A percentile compares a stretch with the other conserved stretches of the same genome.
Conservation (phyloP, 805 yeast species). For the Spencermartinsiella europaea region DNA sequence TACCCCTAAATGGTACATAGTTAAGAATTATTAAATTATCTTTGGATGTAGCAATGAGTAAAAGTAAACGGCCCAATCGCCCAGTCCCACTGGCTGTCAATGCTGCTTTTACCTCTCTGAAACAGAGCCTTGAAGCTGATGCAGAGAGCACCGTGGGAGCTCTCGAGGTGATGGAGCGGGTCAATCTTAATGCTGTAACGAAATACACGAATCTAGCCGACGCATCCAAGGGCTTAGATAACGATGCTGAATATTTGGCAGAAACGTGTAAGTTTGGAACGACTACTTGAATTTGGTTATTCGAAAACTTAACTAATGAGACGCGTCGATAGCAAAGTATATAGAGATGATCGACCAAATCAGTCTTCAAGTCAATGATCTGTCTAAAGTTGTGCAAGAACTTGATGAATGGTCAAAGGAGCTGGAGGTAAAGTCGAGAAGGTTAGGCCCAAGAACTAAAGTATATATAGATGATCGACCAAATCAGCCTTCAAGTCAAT, state of each 20-base stretch:
- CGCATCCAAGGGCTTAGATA: constrained; percentile 17
- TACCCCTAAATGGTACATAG: too few species aligned
- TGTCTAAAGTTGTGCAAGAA: constrained; percentile 48
- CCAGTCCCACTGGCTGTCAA: constrained; percentile 8
- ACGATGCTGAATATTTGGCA: constrained; percentile 11
- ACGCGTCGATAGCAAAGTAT: constrained; percentile 16
- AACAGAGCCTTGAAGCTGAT: constrained; percentile 22
- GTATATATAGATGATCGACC: background rate
- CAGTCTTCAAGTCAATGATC: constrained; percentile 21
- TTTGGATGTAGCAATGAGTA: background rate
- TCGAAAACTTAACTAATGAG: background rate
- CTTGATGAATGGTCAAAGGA: constrained; percentile 59
- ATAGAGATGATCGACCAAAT: constrained; percentile 19
- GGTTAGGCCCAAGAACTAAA: constrained; percentile 3
- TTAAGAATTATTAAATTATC: too few species aligned
- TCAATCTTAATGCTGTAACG: constrained; percentile 21
- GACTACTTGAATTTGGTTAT: too few species aligned
- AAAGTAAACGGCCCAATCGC: background rate
- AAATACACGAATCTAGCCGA: constrained; percentile 23
- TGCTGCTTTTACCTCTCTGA: constrained; percentile 16
- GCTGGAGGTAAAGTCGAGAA: constrained; percentile 40
- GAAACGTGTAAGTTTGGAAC: constrained; percentile 2
- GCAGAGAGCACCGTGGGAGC: constrained; percentile 18
- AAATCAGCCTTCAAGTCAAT: constrained; percentile 18
- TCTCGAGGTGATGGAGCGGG: constrained; percentile 23